Evolutionary conservation across 2,329 filamentous ascomycete species (phyloP).

Genomic region (Diaporthe ilicicola): DNA sequence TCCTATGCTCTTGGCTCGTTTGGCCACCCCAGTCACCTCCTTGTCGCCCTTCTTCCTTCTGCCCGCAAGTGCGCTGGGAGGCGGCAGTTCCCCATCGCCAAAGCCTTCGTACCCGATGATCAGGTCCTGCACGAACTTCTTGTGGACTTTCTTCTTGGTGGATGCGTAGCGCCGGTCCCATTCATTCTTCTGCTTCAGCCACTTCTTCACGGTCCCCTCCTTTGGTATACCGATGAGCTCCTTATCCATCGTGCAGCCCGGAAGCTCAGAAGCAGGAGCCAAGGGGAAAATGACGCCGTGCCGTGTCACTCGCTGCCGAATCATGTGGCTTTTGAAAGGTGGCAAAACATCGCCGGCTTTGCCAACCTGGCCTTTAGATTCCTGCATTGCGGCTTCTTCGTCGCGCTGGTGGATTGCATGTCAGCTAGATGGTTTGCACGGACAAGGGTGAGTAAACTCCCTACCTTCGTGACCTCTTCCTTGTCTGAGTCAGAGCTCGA

Average conservation of each 20-base stretch:
- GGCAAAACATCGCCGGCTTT: conserved; percentile 87
- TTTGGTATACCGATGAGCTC: conserved; percentile 82
- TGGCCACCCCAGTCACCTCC: conserved; percentile 62
- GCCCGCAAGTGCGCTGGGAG: conserved; percentile 83
- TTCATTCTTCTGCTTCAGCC: conserved; percentile 76
- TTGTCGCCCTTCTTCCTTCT: conserved; percentile 62
- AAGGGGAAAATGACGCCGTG: conserved; percentile 79
- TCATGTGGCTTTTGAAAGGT: conserved; percentile 85
- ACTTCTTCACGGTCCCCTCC: conserved; percentile 79
- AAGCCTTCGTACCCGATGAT: conserved; percentile 75
- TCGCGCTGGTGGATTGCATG: conserved; percentile 11
- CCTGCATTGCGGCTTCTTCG: conserved; percentile 37
- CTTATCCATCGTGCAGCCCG: conserved; percentile 68
- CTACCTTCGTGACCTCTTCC: conserved; percentile 37
- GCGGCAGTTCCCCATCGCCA: conserved; percentile 76
- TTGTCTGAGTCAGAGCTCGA: conserved; percentile 53
- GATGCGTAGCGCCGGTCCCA: conserved; percentile 79
- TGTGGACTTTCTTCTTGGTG: conserved; percentile 76
- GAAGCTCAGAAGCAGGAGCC: conserved; percentile 68
- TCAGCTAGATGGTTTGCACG: not conserved
- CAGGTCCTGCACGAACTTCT: conserved; percentile 77
- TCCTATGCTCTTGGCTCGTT: conserved; percentile 70
- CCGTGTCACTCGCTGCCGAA: conserved; percentile 84
- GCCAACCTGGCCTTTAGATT: conserved; percentile 64
- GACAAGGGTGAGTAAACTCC: not conserved